phyloP scores from a whole-genome alignment of 352 stramenopile species.

The Phytophthora agathidicida region DNA sequence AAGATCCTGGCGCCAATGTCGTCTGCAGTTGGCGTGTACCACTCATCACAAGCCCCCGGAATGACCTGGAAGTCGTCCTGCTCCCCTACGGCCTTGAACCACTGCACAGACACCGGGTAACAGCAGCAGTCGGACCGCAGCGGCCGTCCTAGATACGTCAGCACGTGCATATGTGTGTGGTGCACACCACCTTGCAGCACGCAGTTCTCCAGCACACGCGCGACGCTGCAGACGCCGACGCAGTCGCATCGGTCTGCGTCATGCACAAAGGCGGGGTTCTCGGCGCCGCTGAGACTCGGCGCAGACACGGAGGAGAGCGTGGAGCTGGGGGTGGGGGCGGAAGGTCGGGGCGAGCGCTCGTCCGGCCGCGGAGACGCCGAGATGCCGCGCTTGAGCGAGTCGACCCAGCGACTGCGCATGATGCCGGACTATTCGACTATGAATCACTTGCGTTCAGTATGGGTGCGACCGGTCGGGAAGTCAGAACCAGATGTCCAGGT shows the following conservation, averaged over 20 bases:
- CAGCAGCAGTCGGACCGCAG: slow-evolving; percentile 68
- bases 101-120: slow-evolving; percentile 73
- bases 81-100: slow-evolving; percentile 72
- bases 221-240: slow-evolving; percentile 63
- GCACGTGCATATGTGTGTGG: slow-evolving; percentile 83
- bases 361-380: slow-evolving; percentile 40
- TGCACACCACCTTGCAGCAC: slow-evolving; percentile 83
- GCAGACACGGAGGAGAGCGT: slow-evolving; percentile 27
- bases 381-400: slow-evolving; percentile 69
- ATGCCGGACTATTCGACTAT: background rate
- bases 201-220: slow-evolving; percentile 71
- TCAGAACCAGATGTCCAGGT: slow-evolving; percentile 10
- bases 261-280: slow-evolving; percentile 63
- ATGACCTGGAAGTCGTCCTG: slow-evolving; percentile 80
- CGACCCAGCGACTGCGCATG: slow-evolving; percentile 80
- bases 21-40: slow-evolving; percentile 80
- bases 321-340: slow-evolving; percentile 29
- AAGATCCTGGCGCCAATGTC: slow-evolving; percentile 82
- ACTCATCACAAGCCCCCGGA: slow-evolving; percentile 68
- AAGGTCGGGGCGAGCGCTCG: slow-evolving; percentile 21
- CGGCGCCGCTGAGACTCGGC: slow-evolving; percentile 23
- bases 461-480: slow-evolving; percentile 4
- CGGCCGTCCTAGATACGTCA: slow-evolving; percentile 74
- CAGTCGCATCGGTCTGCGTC: slow-evolving; percentile 61
- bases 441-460: slow-evolving; percentile 21